A percentile compares a stretch with the other conserved stretches of the same genome.
Conservation (phyloP, 169 alveolate genomes). For the Toxoplasma gondii region DNA sequence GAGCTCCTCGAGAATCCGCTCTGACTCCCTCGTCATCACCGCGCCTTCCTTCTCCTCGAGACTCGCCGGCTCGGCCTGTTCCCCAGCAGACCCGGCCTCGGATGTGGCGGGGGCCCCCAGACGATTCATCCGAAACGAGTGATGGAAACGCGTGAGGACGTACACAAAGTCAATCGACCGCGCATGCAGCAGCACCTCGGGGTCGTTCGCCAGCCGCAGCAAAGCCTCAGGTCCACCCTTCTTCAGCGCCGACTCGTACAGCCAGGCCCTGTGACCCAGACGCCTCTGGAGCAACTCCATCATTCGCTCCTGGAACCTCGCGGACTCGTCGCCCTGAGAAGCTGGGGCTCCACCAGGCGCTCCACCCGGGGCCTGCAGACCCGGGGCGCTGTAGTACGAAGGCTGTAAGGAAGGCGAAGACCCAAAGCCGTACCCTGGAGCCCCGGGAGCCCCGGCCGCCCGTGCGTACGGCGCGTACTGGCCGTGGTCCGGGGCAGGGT, state of each 20-base stretch:
- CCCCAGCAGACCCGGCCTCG: neutral
- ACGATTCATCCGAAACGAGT: neutral
- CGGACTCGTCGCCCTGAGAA: neutral
- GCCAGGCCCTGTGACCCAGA: neutral
- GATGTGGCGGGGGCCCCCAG: neutral
- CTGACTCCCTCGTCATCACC: neutral
- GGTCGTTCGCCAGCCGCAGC: conserved; percentile 4
- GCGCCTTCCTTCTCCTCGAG: neutral
- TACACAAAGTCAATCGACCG: neutral
- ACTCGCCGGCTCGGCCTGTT: neutral
- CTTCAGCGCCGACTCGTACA: conserved; percentile 17
- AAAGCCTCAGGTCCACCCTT: neutral
- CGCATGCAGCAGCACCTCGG: conserved; percentile 2
- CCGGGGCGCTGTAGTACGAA: neutral
- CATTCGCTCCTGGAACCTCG: neutral
- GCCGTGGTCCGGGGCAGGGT: neutral
- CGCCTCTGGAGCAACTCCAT: conserved; percentile 1
- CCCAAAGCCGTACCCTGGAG: neutral
- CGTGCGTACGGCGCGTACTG: neutral
- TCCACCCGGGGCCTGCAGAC: neutral
- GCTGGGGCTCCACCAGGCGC: too few relatives aligned
- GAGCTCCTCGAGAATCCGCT: neutral
- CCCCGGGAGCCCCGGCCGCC: neutral
- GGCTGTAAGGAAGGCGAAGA: neutral
- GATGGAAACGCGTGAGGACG: conserved; percentile 1